Evolutionary conservation across 179 eudicot species (phyloP), one percentile per base, ranked within the genome.

Genomic region (Dionaea muscipula): DNA sequence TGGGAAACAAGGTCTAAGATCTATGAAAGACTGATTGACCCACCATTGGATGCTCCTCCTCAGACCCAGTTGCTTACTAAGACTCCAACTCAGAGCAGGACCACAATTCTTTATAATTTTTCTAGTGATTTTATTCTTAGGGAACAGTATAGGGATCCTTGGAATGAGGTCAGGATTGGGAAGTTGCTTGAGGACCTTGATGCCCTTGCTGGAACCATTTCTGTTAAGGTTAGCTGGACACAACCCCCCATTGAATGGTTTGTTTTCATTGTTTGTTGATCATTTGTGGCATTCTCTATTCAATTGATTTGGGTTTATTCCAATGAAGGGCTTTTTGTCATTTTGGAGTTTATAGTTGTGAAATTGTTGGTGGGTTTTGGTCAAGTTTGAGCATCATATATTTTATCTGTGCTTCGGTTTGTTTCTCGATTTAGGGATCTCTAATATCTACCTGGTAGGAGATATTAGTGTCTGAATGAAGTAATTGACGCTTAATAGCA

Each of bases 151-250:
- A 82, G 93, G 74, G 91, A 91, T 66, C 79, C 97, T 19, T 83
- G 94, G 90, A 81, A 85, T 69, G 85, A 83, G 75, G 81, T 93
- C 66, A 72, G 95, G 47, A 78, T 88, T 76, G 99, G 96, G 66
- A 93, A 85, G 56, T 70, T 93, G 86, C 94, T 88, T 45, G 96
- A 93, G 59, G 99, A 93, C 61, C 96, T 93, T 70, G 99, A 93
- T 83, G 99, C 96, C 17, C 80, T 93, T 40, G 99, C 99, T 48
- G 99, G 95, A 19, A 86, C 95, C 61, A 84, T 91, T 47, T 86
- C 98, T 55, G 94, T 90, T 46, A 90, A 82, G 82, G 98, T 87
- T 73, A 58, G 50, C 24, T 11, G 20, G n/a, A 17, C 10, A 4
- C 9, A 3, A 10, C 15, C 15, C 2, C 15, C n/a, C n/a, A n/a